Conservation (phyloP, 2,329 filamentous ascomycete species). For the Dactylella cylindrospora region DNA sequence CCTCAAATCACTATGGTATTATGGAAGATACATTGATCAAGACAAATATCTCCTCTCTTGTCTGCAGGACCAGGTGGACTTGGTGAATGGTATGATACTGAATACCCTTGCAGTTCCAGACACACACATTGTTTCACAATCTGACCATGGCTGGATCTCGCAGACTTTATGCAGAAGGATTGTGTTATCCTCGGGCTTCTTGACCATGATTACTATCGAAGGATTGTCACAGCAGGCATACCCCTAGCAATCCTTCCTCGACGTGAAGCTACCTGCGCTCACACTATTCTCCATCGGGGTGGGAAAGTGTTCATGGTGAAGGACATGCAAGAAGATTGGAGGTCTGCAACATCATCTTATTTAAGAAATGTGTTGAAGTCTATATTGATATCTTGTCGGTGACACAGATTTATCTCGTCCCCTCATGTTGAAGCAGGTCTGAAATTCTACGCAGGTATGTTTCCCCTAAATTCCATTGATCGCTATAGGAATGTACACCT, state of each 20-base stretch:
- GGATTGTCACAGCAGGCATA: constrained; percentile 54
- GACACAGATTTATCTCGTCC: constrained; percentile 49
- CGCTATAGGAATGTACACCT: constrained; percentile 31
- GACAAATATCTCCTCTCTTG: constrained; percentile 54
- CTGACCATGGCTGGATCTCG: constrained; percentile 14
- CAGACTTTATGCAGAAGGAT: constrained; percentile 56
- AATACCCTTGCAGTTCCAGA: background rate
- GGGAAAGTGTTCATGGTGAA: constrained; percentile 54
- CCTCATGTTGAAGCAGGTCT: constrained; percentile 48
- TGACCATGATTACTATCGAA: constrained; percentile 54
- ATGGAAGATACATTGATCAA: constrained; percentile 53
- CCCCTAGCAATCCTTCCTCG: constrained; percentile 54
- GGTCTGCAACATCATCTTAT: constrained; percentile 54
- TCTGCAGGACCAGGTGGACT: constrained; percentile 54
- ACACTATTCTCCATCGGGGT: constrained; percentile 53
- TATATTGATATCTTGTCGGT: constrained; percentile 54
- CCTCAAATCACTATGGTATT: constrained; percentile 55
- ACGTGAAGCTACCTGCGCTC: constrained; percentile 55
- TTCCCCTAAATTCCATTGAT: constrained; percentile 50
- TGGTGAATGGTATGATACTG: constrained; percentile 47
- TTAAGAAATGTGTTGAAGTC: constrained; percentile 53
- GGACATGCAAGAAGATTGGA: constrained; percentile 55
- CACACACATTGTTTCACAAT: background rate
- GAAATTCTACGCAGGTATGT: constrained; percentile 50
- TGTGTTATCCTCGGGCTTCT: constrained; percentile 56